Percentiles rank a stretch among this genome's conserved stretches.
phyloP scores from a whole-genome alignment of 306 rosid genomes.

The Rosa persica region DNA sequence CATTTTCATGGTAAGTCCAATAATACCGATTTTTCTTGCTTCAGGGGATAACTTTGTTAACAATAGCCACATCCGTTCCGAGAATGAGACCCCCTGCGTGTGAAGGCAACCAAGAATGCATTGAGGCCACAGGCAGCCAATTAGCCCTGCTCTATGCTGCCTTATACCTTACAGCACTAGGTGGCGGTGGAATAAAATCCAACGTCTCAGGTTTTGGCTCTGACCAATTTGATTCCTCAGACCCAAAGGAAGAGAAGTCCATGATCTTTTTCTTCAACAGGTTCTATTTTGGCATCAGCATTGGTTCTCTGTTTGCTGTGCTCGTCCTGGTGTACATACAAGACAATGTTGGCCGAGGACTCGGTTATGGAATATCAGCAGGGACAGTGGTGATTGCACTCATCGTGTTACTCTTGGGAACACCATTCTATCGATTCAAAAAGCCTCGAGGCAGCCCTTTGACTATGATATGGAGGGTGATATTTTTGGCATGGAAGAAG shows the following conservation, averaged over 20 bases:
- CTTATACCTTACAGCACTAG: conserved; percentile 66
- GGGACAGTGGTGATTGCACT: conserved; percentile 65
- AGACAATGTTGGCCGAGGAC: conserved; percentile 80
- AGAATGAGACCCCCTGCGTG: conserved; percentile 80
- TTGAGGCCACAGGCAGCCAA: conserved; percentile 60
- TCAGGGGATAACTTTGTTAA: conserved; percentile 66
- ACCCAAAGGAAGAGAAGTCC: conserved; percentile 77
- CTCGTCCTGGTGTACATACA: conserved; percentile 79
- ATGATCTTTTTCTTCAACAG: conserved; percentile 97
- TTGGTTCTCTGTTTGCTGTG: conserved; percentile 81
- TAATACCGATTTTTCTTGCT: conserved; percentile 16
- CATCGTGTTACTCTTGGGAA: conserved; percentile 56
- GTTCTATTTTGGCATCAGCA: conserved; percentile 76
- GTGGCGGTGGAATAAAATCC: conserved; percentile 92
- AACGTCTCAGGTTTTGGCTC: conserved; percentile 92
- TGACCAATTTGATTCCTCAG: conserved; percentile 58
- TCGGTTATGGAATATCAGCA: conserved; percentile 91
- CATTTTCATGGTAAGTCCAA: not conserved
- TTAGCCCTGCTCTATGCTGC: conserved; percentile 66
- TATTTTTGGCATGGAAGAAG: conserved; percentile 84
- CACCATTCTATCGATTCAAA: conserved; percentile 61
- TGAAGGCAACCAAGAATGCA: conserved; percentile 53
- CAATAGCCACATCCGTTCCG: conserved; percentile 69
- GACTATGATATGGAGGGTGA: conserved; percentile 78
- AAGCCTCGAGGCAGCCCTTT: conserved; percentile 87